Evolutionary conservation across 2,329 filamentous ascomycete genomes (phyloP).

Genomic region (Alternaria sp.): DNA sequence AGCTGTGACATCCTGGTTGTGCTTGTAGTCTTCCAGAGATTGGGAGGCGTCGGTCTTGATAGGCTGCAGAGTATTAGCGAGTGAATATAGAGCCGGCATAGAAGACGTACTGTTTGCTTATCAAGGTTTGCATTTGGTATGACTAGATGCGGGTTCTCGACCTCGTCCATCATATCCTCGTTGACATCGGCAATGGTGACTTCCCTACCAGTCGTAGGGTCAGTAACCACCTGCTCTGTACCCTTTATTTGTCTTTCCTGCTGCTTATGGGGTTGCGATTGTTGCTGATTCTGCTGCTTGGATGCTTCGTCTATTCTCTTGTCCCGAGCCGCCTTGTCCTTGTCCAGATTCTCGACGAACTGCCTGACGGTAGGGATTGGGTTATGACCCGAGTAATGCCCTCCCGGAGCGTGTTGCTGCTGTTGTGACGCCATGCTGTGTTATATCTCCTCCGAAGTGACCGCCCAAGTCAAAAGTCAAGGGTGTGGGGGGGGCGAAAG

Average conservation of each 20-base stretch:
- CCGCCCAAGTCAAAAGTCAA: conserved; percentile 3
- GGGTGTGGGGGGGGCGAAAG: conserved; percentile 6
- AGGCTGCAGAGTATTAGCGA: conserved; percentile 48
- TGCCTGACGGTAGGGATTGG: conserved; percentile 87
- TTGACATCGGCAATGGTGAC: conserved; percentile 86
- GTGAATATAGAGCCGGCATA: not conserved
- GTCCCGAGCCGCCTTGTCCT: conserved; percentile 78
- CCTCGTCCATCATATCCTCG: conserved; percentile 70
- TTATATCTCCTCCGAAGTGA: conserved; percentile 5
- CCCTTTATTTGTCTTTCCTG: conserved; percentile 57
- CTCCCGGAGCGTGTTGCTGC: conserved; percentile 60
- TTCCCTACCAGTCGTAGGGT: conserved; percentile 85
- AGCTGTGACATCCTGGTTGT: conserved; percentile 86
- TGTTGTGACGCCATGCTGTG: conserved; percentile 55
- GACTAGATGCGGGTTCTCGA: conserved; percentile 75
- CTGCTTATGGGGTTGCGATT: conserved; percentile 40
- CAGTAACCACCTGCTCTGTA: conserved; percentile 70
- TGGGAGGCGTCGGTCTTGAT: conserved; percentile 75
- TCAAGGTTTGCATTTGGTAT: conserved; percentile 89
- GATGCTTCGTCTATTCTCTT: conserved; percentile 66
- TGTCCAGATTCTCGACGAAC: conserved; percentile 80
- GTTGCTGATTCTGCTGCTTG: conserved; percentile 40
- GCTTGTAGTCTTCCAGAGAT: conserved; percentile 78
- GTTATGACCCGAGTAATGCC: conserved; percentile 81
- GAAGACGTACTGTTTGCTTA: conserved; percentile 65